Evolutionary conservation across 768 basidiomycete genomes (phyloP).

Genomic region (Serendipita sp.): DNA sequence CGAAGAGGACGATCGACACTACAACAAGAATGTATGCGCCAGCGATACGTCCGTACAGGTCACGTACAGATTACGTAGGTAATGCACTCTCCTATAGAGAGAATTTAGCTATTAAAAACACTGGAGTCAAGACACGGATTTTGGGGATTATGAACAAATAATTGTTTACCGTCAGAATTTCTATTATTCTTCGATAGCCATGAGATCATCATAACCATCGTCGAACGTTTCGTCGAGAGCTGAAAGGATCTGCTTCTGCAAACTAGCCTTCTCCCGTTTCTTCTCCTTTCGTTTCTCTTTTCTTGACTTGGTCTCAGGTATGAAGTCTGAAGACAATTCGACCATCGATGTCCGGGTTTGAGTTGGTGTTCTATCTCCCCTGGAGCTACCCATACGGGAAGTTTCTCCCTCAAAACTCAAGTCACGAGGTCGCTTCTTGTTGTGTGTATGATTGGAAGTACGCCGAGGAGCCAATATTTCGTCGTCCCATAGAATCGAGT

Average conservation of each 20-base stretch:
- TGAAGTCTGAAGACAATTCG: not conserved
- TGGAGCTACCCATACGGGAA: not conserved
- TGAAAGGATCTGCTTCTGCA: conserved; percentile 2
- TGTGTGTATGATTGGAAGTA: not conserved
- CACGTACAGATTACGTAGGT: too few relatives aligned
- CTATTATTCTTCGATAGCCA: too few relatives aligned
- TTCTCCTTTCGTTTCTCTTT: not conserved
- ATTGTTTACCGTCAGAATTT: too few relatives aligned
- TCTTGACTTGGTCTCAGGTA: conserved; percentile 2
- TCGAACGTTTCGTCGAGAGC: not conserved
- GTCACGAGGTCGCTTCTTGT: conserved; percentile 1
- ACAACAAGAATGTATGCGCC: too few relatives aligned
- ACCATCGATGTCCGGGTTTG: not conserved
- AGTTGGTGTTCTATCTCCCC: conserved; percentile 1
- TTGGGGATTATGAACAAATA: too few relatives aligned
- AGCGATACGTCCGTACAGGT: too few relatives aligned
- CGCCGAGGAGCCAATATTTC: not conserved
- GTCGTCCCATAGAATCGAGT: conserved; percentile 3
- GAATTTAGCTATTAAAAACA: too few relatives aligned
- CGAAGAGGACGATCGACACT: too few relatives aligned
- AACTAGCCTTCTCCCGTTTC: conserved; percentile 3
- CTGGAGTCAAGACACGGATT: too few relatives aligned
- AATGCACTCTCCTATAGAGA: too few relatives aligned
- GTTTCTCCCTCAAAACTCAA: not conserved
- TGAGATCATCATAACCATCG: not conserved